Conservation (phyloP, 2,329 filamentous ascomycete genomes). For the Xylaria sp. region DNA sequence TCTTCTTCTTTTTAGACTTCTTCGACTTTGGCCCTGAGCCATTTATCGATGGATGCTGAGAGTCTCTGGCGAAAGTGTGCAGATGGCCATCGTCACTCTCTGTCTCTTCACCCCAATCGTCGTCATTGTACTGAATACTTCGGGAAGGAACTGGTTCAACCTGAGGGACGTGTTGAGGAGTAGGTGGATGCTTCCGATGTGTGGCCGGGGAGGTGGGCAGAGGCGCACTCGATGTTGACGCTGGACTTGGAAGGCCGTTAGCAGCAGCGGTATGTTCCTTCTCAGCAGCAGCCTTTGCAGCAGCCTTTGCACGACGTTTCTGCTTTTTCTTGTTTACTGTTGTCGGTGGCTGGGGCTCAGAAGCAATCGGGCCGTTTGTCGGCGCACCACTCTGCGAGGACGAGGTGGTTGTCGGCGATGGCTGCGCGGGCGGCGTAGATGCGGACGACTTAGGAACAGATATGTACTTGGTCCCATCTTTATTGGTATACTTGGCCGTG, state of each 20-base stretch:
- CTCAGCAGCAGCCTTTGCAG: constrained; percentile 71
- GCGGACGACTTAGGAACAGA: constrained; percentile 67
- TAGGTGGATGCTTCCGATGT: constrained; percentile 36
- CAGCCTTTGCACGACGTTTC: constrained; percentile 88
- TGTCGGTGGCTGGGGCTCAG: constrained; percentile 52
- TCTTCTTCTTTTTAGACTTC: constrained; percentile 78
- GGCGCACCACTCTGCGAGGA: constrained; percentile 52
- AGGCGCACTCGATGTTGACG: constrained; percentile 46
- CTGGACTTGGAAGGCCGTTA: constrained; percentile 56
- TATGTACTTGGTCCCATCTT: constrained; percentile 76
- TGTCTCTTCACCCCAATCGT: constrained; percentile 64
- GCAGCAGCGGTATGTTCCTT: constrained; percentile 53
- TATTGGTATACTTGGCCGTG: constrained; percentile 72
- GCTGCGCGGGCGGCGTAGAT: constrained; percentile 63
- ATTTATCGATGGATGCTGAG: constrained; percentile 53
- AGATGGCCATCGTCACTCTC: constrained; percentile 66
- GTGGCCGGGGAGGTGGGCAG: constrained; percentile 35
- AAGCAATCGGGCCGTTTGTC: constrained; percentile 43
- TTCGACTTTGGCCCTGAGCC: constrained; percentile 58
- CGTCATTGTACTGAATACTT: constrained; percentile 54
- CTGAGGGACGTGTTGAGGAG: constrained; percentile 26
- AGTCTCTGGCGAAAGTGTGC: constrained; percentile 54
- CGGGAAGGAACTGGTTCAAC: constrained; percentile 27
- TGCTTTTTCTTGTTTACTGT: constrained; percentile 92
- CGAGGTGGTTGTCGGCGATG: constrained; percentile 59